A percentile compares a stretch with the other conserved stretches of the same genome.
These are phyloP conservation scores for Ophiocordyceps polyrhachis-furcata DNA, from an alignment of 2,329 filamentous ascomycete genomes.

Conservation along the genomic window DNA sequence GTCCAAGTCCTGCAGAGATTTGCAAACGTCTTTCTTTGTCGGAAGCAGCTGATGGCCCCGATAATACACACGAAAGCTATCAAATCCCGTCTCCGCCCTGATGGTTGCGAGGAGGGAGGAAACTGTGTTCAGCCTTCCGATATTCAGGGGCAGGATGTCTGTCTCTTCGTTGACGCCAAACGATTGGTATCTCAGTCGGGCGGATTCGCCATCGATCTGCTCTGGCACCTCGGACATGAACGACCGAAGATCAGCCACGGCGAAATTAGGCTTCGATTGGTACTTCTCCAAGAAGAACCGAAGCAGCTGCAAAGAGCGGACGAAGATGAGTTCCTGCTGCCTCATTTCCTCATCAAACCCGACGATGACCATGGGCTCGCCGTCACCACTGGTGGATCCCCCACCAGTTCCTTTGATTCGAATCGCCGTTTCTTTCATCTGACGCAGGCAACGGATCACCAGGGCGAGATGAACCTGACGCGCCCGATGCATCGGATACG, in stretches of 20 bases:
- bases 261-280: conserved; percentile 40
- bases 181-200: conserved; percentile 55
- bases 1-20: conserved; percentile 49
- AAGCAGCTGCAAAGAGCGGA: conserved; percentile 49
- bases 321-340: conserved; percentile 40
- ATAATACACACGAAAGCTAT: conserved; percentile 56
- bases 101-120: conserved; percentile 50
- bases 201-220: conserved; percentile 39
- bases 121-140: conserved; percentile 54
- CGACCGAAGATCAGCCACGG: conserved; percentile 36
- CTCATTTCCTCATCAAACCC: conserved; percentile 26
- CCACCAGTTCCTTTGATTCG: conserved; percentile 29
- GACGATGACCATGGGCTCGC: conserved; percentile 34
- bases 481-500: conserved; percentile 29
- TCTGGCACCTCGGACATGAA: conserved; percentile 32
- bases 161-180: conserved; percentile 44
- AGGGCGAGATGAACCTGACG: conserved; percentile 47
- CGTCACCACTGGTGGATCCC: conserved; percentile 22
- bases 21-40: conserved; percentile 35
- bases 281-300: conserved; percentile 47
- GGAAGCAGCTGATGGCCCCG: conserved; percentile 48
- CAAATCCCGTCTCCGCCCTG: conserved; percentile 52
- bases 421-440: conserved; percentile 44
- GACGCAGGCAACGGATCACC: conserved; percentile 53
- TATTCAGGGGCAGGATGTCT: conserved; percentile 40